Evolutionary conservation across 1,139 yeast genomes (phyloP), one percentile per base, ranked within the genome.

Genomic region (Saccharomyces hybrid): DNA sequence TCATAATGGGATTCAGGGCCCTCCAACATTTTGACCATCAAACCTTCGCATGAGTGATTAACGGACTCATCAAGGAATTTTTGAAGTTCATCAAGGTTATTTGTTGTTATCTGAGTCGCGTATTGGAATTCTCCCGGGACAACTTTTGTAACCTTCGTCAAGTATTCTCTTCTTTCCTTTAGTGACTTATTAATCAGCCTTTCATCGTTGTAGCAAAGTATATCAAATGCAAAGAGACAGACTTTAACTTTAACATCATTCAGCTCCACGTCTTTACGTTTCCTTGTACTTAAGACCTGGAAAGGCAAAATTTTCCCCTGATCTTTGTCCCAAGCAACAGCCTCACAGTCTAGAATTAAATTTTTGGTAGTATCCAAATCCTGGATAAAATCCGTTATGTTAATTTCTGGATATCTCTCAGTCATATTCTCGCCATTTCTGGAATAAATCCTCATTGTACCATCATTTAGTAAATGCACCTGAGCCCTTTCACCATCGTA

Each of bases 401-500:
- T 82, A 58, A 93, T 80, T 70, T 93, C 99, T 0, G 99, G 99
- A 67, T 93, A 93, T 64, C 97, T 76, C 68, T 88, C 89, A 0
- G 97, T 86, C 99, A 93, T 93, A 70, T 95, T 95, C 74, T 93
- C 99, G 52, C 96, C 88, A 70, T 93, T 93, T 72, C 99, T 81
- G 1, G 97, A 90, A 68, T 89, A 93, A 8, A 93, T 86, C 53
- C 81, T 77, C 61, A 90, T 84, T 9, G 75, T 67, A 0, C 97
- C 97, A 62, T 81, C 81, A 0, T 76, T 72, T 19, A 88, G 70
- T 41, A 86, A 72, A 70, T 93, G 99, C 7, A 93, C 86, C 68
- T 93, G 99, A 0, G 98, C 98, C 63, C 99, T 80, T 71, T 95
- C 99, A 49, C 99, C 99, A 69, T 93, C 99, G 66, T 93, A 93